phyloP scores from a whole-genome alignment of 768 basidiomycete species.

The Auricularia auricula-judae region DNA sequence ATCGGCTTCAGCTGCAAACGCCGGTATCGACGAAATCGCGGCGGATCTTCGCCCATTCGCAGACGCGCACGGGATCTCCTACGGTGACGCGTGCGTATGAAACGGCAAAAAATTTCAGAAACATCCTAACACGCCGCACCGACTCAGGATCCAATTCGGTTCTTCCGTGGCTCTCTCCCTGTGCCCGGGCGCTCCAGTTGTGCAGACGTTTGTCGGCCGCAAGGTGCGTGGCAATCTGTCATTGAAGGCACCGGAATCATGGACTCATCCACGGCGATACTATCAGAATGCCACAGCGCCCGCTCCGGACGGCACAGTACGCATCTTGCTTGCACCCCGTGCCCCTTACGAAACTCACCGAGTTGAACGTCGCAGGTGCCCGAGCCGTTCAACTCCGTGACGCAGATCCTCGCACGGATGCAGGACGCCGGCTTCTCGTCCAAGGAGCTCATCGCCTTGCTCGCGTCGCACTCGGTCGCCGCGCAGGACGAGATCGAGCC shows the following conservation, averaged over 20 bases:
- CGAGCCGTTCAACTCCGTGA: conserved; percentile 17
- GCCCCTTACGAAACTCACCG: no score
- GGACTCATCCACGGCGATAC: conserved; percentile 6
- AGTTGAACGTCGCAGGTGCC: conserved; percentile 3
- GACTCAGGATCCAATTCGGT: conserved; percentile 12
- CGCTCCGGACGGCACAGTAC: conserved; percentile 8
- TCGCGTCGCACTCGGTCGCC: conserved; percentile 11
- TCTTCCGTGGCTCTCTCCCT: conserved; percentile 13
- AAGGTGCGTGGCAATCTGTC: neutral
- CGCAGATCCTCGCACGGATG: conserved; percentile 18
- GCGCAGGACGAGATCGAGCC: conserved; percentile 12
- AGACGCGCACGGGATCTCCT: conserved; percentile 10
- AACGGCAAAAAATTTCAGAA: neutral
- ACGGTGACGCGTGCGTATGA: conserved; percentile 10
- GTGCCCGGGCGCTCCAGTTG: conserved; percentile 16
- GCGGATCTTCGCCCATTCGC: conserved; percentile 13
- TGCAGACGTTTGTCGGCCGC: conserved; percentile 15
- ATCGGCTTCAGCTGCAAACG: conserved; percentile 14
- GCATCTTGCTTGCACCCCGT: no score
- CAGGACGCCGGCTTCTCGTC: conserved; percentile 15
- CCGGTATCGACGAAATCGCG: conserved; percentile 16
- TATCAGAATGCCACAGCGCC: conserved; percentile 10
- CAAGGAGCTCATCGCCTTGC: conserved; percentile 15
- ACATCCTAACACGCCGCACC: neutral
- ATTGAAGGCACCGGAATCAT: conserved; percentile 2